A percentile compares a stretch with the other conserved stretches of the same genome.
These are phyloP conservation scores for Podaxis mareebaensis DNA, from an alignment of 768 basidiomycete genomes.

Conservation along the genomic window DNA sequence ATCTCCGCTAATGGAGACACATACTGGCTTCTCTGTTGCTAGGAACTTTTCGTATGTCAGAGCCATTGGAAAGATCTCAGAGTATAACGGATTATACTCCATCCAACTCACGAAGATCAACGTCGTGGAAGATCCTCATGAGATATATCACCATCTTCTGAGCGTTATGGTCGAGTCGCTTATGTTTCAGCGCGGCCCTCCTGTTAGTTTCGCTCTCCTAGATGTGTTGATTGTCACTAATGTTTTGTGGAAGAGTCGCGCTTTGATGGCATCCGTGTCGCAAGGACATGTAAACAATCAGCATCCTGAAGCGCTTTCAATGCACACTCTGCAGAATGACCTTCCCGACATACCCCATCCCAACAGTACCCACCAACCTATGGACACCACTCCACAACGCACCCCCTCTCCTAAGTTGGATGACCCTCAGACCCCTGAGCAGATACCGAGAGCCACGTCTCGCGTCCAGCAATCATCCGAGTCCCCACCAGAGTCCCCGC, in stretches of 20 bases:
- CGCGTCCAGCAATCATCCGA: neutral
- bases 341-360: neutral
- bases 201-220: constrained; percentile 17
- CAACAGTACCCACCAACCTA: neutral
- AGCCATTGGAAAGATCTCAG: constrained; percentile 24
- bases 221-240: neutral
- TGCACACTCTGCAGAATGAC: neutral
- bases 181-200: constrained; percentile 22
- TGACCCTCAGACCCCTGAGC: neutral
- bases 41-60: constrained; percentile 21
- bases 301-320: neutral
- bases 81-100: constrained; percentile 22
- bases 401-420: neutral
- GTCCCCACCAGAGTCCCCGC: too few species aligned
- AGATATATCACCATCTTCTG: constrained; percentile 30
- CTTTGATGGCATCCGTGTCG: neutral
- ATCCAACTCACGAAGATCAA: constrained; percentile 22
- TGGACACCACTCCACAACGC: neutral
- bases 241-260: neutral
- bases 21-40: neutral
- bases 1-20: neutral
- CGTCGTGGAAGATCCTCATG: constrained; percentile 23
- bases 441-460: neutral
- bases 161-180: constrained; percentile 23
- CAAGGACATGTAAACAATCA: neutral